Evolutionary conservation across 2,329 filamentous ascomycete genomes (phyloP).

Genomic region (Elsinoe necatrix): DNA sequence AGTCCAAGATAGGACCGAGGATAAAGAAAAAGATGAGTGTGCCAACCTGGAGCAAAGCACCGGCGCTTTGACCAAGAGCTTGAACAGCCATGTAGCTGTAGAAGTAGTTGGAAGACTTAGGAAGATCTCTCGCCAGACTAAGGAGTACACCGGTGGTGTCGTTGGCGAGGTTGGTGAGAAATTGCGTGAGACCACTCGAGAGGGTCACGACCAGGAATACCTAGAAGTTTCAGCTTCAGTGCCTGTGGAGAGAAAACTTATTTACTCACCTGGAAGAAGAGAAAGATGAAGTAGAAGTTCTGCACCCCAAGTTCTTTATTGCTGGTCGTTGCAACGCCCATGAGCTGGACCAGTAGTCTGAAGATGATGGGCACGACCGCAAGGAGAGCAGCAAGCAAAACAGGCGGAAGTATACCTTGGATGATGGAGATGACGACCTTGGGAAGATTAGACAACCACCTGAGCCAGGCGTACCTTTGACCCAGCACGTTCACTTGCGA

Average conservation of each 20-base stretch:
- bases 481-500: slow-evolving; percentile 69
- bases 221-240: not conserved
- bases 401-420: slow-evolving; percentile 77
- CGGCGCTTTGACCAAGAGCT: slow-evolving; percentile 81
- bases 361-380: slow-evolving; percentile 75
- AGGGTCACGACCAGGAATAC: slow-evolving; percentile 90
- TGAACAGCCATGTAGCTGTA: slow-evolving; percentile 98
- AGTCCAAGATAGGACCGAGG: slow-evolving; percentile 58
- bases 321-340: slow-evolving; percentile 75
- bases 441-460: slow-evolving; percentile 58
- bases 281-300: slow-evolving; percentile 83
- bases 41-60: slow-evolving; percentile 76
- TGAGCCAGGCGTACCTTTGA: slow-evolving; percentile 56
- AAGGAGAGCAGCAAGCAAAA: slow-evolving; percentile 68
- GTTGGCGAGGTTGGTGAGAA: slow-evolving; percentile 54
- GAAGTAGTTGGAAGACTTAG: slow-evolving; percentile 88
- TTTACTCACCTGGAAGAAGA: slow-evolving; percentile 63
- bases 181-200: slow-evolving; percentile 61
- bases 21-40: slow-evolving; percentile 74
- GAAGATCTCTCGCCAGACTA: slow-evolving; percentile 68
- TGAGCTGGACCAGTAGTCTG: slow-evolving; percentile 60
- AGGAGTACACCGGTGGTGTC: slow-evolving; percentile 61
- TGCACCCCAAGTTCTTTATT: slow-evolving; percentile 77
- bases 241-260: not conserved
- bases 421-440: slow-evolving; percentile 56